Base-by-base conservation (phyloP, 73 alveolate genomes). In the Paramecium tetraurelia region DNA sequence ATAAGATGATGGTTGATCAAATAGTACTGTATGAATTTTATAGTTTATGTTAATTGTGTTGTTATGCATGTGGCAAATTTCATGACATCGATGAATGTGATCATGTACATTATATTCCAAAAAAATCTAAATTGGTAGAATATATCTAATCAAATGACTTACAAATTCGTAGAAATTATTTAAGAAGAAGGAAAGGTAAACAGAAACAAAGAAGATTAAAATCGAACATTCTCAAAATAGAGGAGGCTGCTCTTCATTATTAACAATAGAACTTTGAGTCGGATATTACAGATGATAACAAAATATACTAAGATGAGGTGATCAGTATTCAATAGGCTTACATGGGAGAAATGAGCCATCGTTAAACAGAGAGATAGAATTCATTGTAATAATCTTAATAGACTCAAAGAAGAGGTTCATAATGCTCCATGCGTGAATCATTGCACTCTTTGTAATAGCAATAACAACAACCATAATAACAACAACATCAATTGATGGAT, bases 71-170 rank as follows among this genome's bases (percentile, higher is more conserved):
- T 77, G 68, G 44, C 10, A n/a, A 41, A 22, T 21, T 9, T 77
- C 89, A 77, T 44, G 89, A 77, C 12, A 77, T 77, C 7, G 89
- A 77, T 41, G 40, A 41, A 41, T 77, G 89, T 41, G 44, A 35
- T 38, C 24, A 21, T 12, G 89, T 77, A 20, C 89, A 77, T 44
- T 77, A 77, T 77, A 75, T 44, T n/a, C 75, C 89, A 77, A 77
- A 77, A 16, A 27, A 41, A 21, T 35, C 27, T 2, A 18, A 41
- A 9, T 31, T 41, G 18, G 44, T 77, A 2, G 41, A 20, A 8
- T 38, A 44, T 21, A 77, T 77, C 16, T 71, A 71, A 33, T 71
- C 22, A 11, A 71, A 71, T 12, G 50, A 33, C 6, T 24, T 14
- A 24, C 18, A 36, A 71, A 71, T 21, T 33, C 50, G 58, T 33